Base-by-base conservation (phyloP, 352 stramenopile species). In the Globisporangium megalacanthum region DNA sequence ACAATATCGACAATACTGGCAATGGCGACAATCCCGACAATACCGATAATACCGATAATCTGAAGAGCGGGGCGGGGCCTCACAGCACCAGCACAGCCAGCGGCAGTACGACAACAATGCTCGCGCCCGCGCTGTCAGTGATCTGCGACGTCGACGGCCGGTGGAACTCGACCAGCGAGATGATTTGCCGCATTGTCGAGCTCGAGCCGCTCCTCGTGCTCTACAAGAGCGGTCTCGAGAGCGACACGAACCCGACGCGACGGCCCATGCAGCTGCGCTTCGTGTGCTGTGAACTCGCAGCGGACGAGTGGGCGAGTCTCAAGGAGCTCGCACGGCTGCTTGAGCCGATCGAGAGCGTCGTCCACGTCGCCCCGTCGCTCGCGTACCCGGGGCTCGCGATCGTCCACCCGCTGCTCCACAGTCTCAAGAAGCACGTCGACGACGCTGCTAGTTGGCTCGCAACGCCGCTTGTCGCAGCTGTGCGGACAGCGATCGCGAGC, bases 131-230 rank as follows among this genome's bases (percentile, higher is more conserved):
- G 6, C 66, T 89, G 4, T 85, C 81, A 5, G 76, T 91, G n/a
- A 86, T 89, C 44, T 92, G 82, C 33, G 79, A 92, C 58, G 83
- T 87, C 61, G 82, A 88, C 35, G 70, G 85, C 46, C 77, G 73
- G 35, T 39, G 35, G 35, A 39, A 89, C 54, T 88, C 81, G 46
- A 89, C 77, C 7, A 84, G 73, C 2, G 73, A 87, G 54, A 91
- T 91, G 81, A 87, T 91, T 52, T 86, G 77, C 60, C 73, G 81
- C 19, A 88, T 91, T 53, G 81, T 91, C 13, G 73, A 91, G 61
- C 56, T 91, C n/a, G 77, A 91, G 60, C 61, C 72, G 6, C 86
- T 87, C 73, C 55, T 91, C 17, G 50, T 86, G 56, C 74, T 79
- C 1, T 91, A 91, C 66, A 91, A 89, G 64, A 83, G 68, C 35